phyloP scores from a whole-genome alignment of 2,329 filamentous ascomycete species.

The Ophiocordyceps australis region DNA sequence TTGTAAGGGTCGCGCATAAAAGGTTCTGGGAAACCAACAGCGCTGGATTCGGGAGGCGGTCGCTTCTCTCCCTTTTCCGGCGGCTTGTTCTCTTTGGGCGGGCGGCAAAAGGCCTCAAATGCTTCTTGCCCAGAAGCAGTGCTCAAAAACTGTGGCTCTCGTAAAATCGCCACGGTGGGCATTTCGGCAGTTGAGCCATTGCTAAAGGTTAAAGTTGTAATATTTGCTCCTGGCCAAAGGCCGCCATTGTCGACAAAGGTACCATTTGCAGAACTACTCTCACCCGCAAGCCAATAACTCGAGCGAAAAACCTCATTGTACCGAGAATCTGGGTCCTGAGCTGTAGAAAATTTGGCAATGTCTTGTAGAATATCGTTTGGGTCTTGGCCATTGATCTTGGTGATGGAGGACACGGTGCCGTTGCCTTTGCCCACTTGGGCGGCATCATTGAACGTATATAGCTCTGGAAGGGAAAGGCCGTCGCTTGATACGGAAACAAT shows the following conservation, averaged over 20 bases:
- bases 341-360: not conserved
- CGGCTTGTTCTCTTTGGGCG: not conserved
- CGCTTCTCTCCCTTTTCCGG: no score
- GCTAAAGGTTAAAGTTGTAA: conserved; percentile 1
- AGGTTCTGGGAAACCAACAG: conserved; percentile 9
- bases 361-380: conserved; percentile 3
- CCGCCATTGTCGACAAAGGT: conserved; percentile 1
- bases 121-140: not conserved
- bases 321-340: conserved; percentile 7
- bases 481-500: conserved; percentile 7
- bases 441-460: conserved; percentile 1
- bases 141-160: not conserved
- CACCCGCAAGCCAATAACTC: not conserved
- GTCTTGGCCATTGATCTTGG: conserved; percentile 5
- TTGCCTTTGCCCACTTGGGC: not conserved
- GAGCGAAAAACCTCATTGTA: conserved; percentile 5
- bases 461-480: conserved; percentile 10
- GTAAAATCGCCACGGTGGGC: not conserved
- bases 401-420: conserved; percentile 3
- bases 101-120: conserved; percentile 1
- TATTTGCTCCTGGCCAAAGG: not conserved
- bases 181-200: conserved; percentile 1
- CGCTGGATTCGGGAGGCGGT: not conserved
- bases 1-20: conserved; percentile 7
- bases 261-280: not conserved